Percentiles rank a stretch among this genome's conserved stretches.
These are phyloP conservation scores for Silene noctiflora DNA, from an alignment of 179 eudicot species.

Conservation along the genomic window DNA sequence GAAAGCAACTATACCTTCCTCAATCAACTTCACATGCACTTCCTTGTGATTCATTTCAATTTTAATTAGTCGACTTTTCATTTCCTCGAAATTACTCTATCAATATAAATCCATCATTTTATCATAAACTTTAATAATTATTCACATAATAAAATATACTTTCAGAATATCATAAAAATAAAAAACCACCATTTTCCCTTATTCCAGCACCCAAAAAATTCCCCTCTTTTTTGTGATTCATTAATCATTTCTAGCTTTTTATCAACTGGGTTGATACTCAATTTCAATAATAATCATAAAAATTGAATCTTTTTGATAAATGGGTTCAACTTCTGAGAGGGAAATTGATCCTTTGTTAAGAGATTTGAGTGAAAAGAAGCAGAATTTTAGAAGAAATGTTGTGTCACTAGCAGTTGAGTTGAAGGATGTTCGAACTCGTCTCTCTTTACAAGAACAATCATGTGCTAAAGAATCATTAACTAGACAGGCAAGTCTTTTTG, in stretches of 20 bases:
- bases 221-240: background rate
- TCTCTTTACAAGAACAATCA: constrained; percentile 60
- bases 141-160: too few species aligned
- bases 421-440: constrained; percentile 70
- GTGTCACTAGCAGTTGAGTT: constrained; percentile 85
- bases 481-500: constrained; percentile 50
- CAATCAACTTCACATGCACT: constrained; percentile 31
- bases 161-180: background rate
- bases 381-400: constrained; percentile 71
- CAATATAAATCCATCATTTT: background rate
- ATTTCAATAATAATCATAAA: constrained; percentile 7
- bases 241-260: background rate
- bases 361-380: constrained; percentile 84
- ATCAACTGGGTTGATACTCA: constrained; percentile 4
- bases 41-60: constrained; percentile 12
- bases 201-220: background rate
- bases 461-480: constrained; percentile 64
- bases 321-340: constrained; percentile 38
- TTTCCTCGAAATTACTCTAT: constrained; percentile 9
- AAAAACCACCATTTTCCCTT: background rate
- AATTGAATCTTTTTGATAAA: background rate
- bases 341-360: constrained; percentile 78
- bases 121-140: background rate
- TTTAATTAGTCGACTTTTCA: constrained; percentile 25
- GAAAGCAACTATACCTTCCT: constrained; percentile 14